Conservation (phyloP, 768 basidiomycete genomes). For the Leccinum boreale region DNA sequence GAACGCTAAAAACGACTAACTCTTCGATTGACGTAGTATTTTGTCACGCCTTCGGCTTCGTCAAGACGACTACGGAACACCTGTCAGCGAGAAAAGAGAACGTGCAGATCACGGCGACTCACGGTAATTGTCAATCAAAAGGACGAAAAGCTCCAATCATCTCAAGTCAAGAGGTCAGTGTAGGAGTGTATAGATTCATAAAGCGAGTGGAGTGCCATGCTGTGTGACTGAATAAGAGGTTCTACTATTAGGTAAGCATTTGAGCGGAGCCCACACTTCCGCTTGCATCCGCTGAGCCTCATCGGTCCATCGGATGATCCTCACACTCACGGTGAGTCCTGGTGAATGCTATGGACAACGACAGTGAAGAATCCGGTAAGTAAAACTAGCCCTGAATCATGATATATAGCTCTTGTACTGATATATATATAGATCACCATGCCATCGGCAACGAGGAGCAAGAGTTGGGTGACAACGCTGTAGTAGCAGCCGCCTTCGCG, state of each 20-base stretch:
- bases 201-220: no score
- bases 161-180: no score
- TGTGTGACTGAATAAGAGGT: no score
- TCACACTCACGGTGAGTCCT: neutral
- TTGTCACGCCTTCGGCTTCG: conserved; percentile 70
- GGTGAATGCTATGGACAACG: neutral
- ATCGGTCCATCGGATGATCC: no score
- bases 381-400: neutral
- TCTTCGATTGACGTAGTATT: conserved; percentile 77
- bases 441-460: no score
- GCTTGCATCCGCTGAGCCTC: no score
- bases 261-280: no score
- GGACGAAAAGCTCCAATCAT: conserved; percentile 66
- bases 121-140: conserved; percentile 96
- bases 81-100: conserved; percentile 9
- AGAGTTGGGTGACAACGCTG: no score
- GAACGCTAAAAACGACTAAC: conserved; percentile 39
- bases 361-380: neutral
- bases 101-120: conserved; percentile 26
- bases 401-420: neutral
- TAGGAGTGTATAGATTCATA: no score
- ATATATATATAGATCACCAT: neutral
- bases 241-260: no score
- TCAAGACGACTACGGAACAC: conserved; percentile 70
- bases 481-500: no score